Percentiles rank a stretch among this genome's conserved stretches.
Conservation (phyloP, 805 yeast species). For the Pichia pseudocactophila region DNA sequence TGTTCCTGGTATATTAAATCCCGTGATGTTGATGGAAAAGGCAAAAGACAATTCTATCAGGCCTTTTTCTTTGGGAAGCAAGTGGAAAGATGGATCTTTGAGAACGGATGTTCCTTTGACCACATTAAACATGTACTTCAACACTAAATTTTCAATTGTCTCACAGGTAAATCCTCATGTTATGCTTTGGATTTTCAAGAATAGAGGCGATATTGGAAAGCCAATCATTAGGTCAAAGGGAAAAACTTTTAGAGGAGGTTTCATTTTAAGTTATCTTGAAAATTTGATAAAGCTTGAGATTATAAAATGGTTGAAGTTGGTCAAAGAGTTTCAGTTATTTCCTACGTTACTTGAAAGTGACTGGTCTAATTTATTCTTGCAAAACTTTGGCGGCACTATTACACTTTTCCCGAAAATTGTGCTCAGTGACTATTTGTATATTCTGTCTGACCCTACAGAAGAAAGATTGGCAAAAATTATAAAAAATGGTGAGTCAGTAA, state of each 20-base stretch:
- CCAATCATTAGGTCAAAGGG: constrained; percentile 58
- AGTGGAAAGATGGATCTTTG: constrained; percentile 73
- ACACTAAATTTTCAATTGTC: constrained; percentile 67
- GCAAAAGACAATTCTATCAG: constrained; percentile 30
- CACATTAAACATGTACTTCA: constrained; percentile 63
- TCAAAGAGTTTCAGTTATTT: constrained; percentile 54
- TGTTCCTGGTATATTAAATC: constrained; percentile 74
- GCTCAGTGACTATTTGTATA: constrained; percentile 50
- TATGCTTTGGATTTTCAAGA: constrained; percentile 64
- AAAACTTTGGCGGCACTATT: constrained; percentile 63
- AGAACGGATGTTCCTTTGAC: constrained; percentile 74
- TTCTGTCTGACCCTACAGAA: constrained; percentile 60
- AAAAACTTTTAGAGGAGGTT: constrained; percentile 65
- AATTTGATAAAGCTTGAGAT: constrained; percentile 64
- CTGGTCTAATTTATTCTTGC: constrained; percentile 73
- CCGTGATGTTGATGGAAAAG: constrained; percentile 68
- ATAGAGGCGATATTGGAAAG: constrained; percentile 71
- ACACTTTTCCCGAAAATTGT: constrained; percentile 68
- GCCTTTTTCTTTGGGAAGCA: constrained; percentile 67
- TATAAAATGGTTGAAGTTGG: constrained; percentile 65
- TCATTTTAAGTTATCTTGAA: constrained; percentile 62
- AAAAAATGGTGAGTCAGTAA: constrained; percentile 51
- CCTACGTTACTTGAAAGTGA: constrained; percentile 68
- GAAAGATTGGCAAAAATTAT: constrained; percentile 48
- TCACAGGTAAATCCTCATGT: constrained; percentile 82